Percentiles rank a stretch among this genome's conserved stretches.
Conservation (phyloP, 257 asterid species). For the Mitragyna speciosa region DNA sequence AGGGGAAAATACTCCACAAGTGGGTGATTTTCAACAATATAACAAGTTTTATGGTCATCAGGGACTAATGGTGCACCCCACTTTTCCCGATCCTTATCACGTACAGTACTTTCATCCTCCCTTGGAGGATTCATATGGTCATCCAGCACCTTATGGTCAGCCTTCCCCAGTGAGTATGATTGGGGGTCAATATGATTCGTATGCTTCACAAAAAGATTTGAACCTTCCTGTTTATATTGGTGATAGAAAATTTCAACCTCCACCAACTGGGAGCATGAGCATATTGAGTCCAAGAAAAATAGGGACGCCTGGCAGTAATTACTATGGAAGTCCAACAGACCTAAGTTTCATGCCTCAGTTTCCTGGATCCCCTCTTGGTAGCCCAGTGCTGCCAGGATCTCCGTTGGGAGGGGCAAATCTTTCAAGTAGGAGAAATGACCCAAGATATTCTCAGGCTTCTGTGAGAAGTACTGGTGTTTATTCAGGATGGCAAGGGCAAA, state of each 20-base stretch:
- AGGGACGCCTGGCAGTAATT: constrained; percentile 44
- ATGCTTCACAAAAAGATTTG: constrained; percentile 48
- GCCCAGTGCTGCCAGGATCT: constrained; percentile 71
- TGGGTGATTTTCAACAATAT: constrained; percentile 46
- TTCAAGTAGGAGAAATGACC: constrained; percentile 55
- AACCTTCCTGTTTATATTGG: constrained; percentile 40
- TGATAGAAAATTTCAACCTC: constrained; percentile 51
- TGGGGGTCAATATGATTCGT: constrained; percentile 45
- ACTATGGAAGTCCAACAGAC: constrained; percentile 55
- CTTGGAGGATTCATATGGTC: constrained; percentile 54
- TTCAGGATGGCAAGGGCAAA: constrained; percentile 70
- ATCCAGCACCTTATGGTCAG: constrained; percentile 51
- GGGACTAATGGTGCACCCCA: constrained; percentile 59
- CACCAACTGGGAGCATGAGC: constrained; percentile 43
- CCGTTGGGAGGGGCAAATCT: constrained; percentile 51
- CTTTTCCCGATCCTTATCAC: constrained; percentile 60
- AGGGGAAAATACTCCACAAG: constrained; percentile 48
- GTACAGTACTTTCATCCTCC: constrained; percentile 70
- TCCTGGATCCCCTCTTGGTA: constrained; percentile 64
- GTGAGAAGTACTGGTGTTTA: constrained; percentile 49
- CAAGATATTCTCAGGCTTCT: constrained; percentile 49
- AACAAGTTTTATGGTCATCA: constrained; percentile 65
- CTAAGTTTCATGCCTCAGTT: constrained; percentile 58
- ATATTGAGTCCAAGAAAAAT: constrained; percentile 52
- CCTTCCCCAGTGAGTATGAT: constrained; percentile 42